These are phyloP conservation scores for Besnoitia besnoiti DNA, from an alignment of 169 alveolate species.

Conservation along the genomic window DNA sequence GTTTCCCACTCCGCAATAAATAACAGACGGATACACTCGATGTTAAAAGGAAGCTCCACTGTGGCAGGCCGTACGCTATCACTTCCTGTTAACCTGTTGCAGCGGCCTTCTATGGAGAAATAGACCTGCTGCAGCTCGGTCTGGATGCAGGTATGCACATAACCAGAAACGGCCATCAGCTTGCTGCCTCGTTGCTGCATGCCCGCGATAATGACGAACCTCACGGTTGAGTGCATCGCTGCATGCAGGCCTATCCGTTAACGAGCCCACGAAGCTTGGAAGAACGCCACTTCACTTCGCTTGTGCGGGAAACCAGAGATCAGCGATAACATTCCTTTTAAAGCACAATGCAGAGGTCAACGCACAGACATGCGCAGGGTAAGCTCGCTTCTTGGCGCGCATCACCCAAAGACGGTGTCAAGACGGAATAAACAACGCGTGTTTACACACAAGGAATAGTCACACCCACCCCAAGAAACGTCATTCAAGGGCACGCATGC, in stretches of 20 bases:
- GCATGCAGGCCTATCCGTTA: slow-evolving; percentile 16
- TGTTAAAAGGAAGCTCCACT: not conserved
- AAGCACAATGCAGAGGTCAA: slow-evolving; percentile 38
- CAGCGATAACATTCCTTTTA: not conserved
- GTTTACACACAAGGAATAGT: too few species aligned
- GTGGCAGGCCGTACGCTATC: not conserved
- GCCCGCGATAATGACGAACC: not conserved
- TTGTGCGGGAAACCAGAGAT: slow-evolving; percentile 39
- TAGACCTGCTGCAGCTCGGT: slow-evolving; percentile 44
- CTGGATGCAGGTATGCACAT: slow-evolving; percentile 34
- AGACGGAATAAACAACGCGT: too few species aligned
- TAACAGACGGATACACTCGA: not conserved
- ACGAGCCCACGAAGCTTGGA: slow-evolving; percentile 42
- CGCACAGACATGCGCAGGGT: slow-evolving; percentile 38
- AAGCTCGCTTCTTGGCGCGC: not conserved
- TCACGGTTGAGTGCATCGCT: not conserved
- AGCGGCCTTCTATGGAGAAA: slow-evolving; percentile 40
- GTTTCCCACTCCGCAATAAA: not conserved
- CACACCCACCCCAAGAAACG: too few species aligned
- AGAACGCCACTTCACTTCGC: slow-evolving; percentile 47
- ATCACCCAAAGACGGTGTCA: too few species aligned
- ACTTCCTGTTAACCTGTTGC: not conserved
- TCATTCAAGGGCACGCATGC: too few species aligned
- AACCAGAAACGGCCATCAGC: not conserved
- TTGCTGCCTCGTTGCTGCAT: not conserved